phyloP scores from a whole-genome alignment of 306 rosid species.

The barrel medic (Medicago truncatula) region MtrunA17r5.0-ANR NC_053049.1:43999001-43999500 shows the following conservation, averaged over 20 bases:
- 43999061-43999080: constrained; percentile 23
- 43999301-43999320: constrained; percentile 26
- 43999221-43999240: neutral
- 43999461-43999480: constrained; percentile 84
- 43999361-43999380: neutral
- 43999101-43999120: neutral
- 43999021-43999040: constrained; percentile 43
- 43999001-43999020: constrained; percentile 76
- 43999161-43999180: constrained; percentile 22
- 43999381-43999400: constrained; percentile 8
- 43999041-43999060: constrained; percentile 35
- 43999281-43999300: constrained; percentile 12
- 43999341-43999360: constrained; percentile 9
- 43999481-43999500: constrained; percentile 96
- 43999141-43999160: constrained; percentile 13
- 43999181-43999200: constrained; percentile 20
- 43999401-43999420: constrained; percentile 15
- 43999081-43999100: constrained; percentile 23
- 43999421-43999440: constrained; percentile 9
- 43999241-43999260: neutral
- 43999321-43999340: constrained; percentile 29
- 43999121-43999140: constrained; percentile 25
- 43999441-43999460: constrained; percentile 36
- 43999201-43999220: constrained; percentile 15
- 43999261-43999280: constrained; percentile 22